Evolutionary conservation across 257 asterid genomes (phyloP), one percentile per base, ranked within the genome.

Genomic region (Misopates orontium): DNA sequence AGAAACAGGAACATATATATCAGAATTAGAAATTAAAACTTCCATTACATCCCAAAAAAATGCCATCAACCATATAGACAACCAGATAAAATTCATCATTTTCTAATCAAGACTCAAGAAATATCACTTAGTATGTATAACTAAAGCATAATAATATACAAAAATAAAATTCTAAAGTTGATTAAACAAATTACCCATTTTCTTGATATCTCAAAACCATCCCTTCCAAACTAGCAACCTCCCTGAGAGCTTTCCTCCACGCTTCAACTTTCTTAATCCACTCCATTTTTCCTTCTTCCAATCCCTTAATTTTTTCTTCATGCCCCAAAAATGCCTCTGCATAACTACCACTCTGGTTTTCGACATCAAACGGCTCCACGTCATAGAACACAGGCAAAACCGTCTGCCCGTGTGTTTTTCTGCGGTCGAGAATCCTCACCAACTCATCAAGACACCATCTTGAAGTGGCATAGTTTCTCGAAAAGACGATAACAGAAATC

Each of bases 211-310:
- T 14, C 51, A 45, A 45, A 22, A 52, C 75, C 47, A 25, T 44
- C 51, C 63, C 54, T 15, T 62, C 41, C 57, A 54, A 22, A 50
- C 62, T 49, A 40, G 75, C 75, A 14, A 61, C 75, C 1, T 28
- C 57, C 36, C 5, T 25, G 3, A 70, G 47, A 52, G 75, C 75
- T 24, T 62, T 19, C 15, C 70, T 70, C 75, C 75, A 70, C 39
- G 8, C 51, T 8, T 45, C 51, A 45, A 45, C 8, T 8, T 45
- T 45, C 18, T 45, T 8, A 15, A 45, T 45, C 51, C 51, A 45
- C 51, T 45, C 51, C 51, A 45, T 11, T 21, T 70, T 4, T 2
- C 55, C 56, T 20, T 53, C 55, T 14, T 19, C 11, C 51, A 45
- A 13, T n/a, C 51, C 51, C 51, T 45, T 45, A 3, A 45, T 13